Base-by-base conservation (phyloP, 208 protist species). In the Trypanosoma caninum region DNA sequence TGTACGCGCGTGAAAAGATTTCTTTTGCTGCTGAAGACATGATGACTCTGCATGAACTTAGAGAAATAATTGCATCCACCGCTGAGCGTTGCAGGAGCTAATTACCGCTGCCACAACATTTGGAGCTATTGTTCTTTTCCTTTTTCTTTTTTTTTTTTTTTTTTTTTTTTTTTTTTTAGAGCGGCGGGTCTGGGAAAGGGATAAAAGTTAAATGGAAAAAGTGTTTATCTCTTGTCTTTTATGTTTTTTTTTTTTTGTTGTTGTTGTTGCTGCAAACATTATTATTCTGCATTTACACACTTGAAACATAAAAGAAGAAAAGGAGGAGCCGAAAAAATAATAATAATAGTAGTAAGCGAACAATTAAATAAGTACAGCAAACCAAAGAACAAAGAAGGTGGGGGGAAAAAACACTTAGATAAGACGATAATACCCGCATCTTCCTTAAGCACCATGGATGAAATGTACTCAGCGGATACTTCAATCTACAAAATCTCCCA, bases 121-220 rank as follows among this genome's bases (percentile, higher is more conserved):
- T 52, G 23, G 22, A 45, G 62, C 37, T 64, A 54, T 62, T 2
- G 22, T 54, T 31, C 18, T 51, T 63, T 54, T 51, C n/a, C 13
- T 22, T 31, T 48, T 62, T 56, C 38, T 61, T 68, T 50, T 61
- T 42, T 67, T 56, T 41, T 22, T 48, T 59, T n/a, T n/a, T 61
- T 53, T 56, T 53, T 35, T 59, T 53, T 53, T n/a, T 56, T 48
- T 51, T 72, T 42, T 38, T 46, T 20, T 35, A n/a, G n/a, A n/a
- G n/a, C n/a, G n/a, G n/a, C n/a, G n/a, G n/a, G n/a, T n/a, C n/a
- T n/a, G n/a, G n/a, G n/a, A n/a, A n/a, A n/a, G n/a, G n/a, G n/a
- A n/a, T n/a, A n/a, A n/a, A n/a, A n/a, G n/a, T n/a, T n/a, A n/a
- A n/a, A n/a, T n/a, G n/a, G n/a, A n/a, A n/a, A n/a, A n/a, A n/a